These are phyloP conservation scores for Lichtheimia hyalospora DNA, from an alignment of 371 early-diverging fungal species.

Conservation along the genomic window DNA sequence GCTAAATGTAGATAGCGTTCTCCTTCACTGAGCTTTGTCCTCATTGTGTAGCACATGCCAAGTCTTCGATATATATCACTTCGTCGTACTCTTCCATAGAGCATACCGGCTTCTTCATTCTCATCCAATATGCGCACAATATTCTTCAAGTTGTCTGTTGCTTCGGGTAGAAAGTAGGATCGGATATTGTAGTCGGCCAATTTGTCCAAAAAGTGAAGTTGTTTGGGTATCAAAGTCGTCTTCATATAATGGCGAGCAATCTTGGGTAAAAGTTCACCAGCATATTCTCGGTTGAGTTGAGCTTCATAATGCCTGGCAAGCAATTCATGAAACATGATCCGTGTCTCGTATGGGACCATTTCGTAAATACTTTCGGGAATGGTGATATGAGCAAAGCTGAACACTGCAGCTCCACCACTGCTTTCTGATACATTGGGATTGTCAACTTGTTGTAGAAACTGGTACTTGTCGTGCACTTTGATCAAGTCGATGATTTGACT, in stretches of 20 bases:
- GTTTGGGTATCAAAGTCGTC: constrained; percentile 23
- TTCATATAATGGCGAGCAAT: constrained; percentile 49
- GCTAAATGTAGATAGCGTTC: constrained; percentile 39
- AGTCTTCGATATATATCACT: constrained; percentile 51
- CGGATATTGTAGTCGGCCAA: constrained; percentile 42
- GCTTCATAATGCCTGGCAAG: constrained; percentile 50
- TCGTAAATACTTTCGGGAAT: constrained; percentile 50
- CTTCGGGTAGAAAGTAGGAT: constrained; percentile 46
- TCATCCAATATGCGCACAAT: constrained; percentile 48
- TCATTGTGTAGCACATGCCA: constrained; percentile 48
- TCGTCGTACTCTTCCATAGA: constrained; percentile 36
- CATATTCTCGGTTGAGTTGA: constrained; percentile 27
- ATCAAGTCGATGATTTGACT: constrained; percentile 22
- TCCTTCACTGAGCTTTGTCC: constrained; percentile 47
- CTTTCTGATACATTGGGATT: constrained; percentile 19
- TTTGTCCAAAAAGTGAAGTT: constrained; percentile 6
- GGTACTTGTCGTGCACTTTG: constrained; percentile 37
- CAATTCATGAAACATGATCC: constrained; percentile 37
- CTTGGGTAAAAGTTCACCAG: constrained; percentile 38
- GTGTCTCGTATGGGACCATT: constrained; percentile 50
- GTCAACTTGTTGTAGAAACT: constrained; percentile 31
- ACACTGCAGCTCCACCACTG: constrained; percentile 20
- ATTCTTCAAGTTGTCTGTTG: constrained; percentile 34
- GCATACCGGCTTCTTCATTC: constrained; percentile 25
- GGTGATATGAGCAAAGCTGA: constrained; percentile 39